These are phyloP conservation scores for Trichophyton benhamiae DNA, from an alignment of 2,329 filamentous ascomycete species.

Conservation along the genomic window DNA sequence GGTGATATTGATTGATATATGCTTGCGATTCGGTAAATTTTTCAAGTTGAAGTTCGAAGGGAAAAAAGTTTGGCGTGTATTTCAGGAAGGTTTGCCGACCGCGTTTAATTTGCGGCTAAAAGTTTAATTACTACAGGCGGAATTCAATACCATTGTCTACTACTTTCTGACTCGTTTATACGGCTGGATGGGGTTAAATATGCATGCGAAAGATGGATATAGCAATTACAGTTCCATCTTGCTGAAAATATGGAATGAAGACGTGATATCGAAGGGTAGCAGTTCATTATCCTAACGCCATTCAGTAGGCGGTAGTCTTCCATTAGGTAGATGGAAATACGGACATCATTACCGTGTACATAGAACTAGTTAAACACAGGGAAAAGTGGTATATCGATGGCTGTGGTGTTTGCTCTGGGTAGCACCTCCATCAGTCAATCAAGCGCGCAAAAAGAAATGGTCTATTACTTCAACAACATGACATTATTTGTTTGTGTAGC, in stretches of 20 bases:
- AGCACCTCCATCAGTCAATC: not conserved
- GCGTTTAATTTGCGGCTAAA: not conserved
- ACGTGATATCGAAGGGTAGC: not conserved
- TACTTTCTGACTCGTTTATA: no score
- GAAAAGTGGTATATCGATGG: not conserved
- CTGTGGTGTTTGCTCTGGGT: not conserved
- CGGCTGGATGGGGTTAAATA: no score
- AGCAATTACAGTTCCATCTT: not conserved
- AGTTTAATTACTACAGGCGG: no score
- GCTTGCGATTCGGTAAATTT: not conserved
- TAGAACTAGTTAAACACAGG: not conserved
- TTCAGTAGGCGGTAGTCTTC: not conserved
- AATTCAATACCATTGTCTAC: no score
- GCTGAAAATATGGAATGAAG: not conserved
- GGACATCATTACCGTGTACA: not conserved
- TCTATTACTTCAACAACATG: constrained; percentile 51
- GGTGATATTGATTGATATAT: not conserved
- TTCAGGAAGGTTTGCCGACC: constrained; percentile 1
- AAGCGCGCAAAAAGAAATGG: not conserved
- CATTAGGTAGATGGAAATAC: not conserved
- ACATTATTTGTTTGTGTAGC: constrained; percentile 45
- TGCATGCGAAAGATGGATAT: no score
- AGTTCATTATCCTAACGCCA: not conserved
- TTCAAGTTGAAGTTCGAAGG: not conserved
- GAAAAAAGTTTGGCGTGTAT: not conserved